Percentiles rank a stretch among this genome's conserved stretches.
These are phyloP conservation scores for Smithsoniella earleae DNA, from an alignment of 163 green algal species.

Conservation along the genomic window DNA sequence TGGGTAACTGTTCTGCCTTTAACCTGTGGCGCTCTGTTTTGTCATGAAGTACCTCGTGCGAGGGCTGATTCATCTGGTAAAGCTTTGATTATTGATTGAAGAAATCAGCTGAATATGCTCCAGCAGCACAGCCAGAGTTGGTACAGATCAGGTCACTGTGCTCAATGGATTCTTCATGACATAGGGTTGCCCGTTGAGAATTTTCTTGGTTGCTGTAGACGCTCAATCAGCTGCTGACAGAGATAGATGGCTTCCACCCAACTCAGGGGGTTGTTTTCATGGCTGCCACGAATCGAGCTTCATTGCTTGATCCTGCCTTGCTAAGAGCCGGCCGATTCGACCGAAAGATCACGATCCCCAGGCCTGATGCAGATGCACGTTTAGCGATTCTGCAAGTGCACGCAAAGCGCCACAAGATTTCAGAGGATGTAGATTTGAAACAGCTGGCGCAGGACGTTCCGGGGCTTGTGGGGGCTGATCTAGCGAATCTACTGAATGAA, in stretches of 20 bases:
- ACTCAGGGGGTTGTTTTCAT: constrained; percentile 91
- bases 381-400: constrained; percentile 73
- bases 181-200: no score
- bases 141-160: no score
- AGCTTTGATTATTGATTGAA: no score
- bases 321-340: constrained; percentile 91
- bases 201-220: no score
- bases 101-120: no score
- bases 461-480: constrained; percentile 76
- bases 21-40: no score
- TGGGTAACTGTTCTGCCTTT: no score
- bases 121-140: no score
- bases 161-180: no score
- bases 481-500: constrained; percentile 89
- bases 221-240: constrained; percentile 94
- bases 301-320: constrained; percentile 88
- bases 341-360: constrained; percentile 69
- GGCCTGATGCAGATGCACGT: constrained; percentile 65
- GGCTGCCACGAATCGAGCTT: constrained; percentile 83
- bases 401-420: constrained; percentile 35
- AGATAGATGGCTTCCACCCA: constrained; percentile 97
- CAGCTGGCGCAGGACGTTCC: constrained; percentile 81
- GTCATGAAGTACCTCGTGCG: no score
- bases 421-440: constrained; percentile 57
- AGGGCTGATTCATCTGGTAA: no score